Evolutionary conservation across 495 filamentous ascomycete species (phyloP).

Genomic region (Talaromyces proteolyticus): DNA sequence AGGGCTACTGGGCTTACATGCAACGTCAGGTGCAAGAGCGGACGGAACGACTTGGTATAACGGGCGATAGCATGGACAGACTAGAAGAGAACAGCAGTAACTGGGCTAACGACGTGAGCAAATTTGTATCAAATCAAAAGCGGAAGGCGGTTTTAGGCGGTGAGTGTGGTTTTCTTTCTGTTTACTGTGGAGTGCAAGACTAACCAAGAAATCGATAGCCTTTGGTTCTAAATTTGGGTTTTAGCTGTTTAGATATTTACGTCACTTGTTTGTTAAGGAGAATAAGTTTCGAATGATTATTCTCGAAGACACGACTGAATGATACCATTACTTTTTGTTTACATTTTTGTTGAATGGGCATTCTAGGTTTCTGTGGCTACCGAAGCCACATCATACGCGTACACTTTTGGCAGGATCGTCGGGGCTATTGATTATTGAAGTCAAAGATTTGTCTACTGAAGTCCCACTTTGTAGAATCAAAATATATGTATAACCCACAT

Average conservation of each 20-base stretch:
- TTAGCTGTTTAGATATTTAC: not conserved
- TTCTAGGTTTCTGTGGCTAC: too few relatives aligned
- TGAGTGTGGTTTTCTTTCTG: too few relatives aligned
- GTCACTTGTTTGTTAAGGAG: not conserved
- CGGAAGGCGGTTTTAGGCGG: slow-evolving; percentile 67
- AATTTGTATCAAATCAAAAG: slow-evolving; percentile 82
- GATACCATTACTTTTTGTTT: not conserved
- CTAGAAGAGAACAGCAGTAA: slow-evolving; percentile 71
- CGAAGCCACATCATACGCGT: too few relatives aligned
- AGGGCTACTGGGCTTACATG: slow-evolving; percentile 67
- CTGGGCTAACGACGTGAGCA: slow-evolving; percentile 82
- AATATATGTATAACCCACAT: too few relatives aligned
- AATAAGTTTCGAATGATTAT: not conserved
- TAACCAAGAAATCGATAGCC: slow-evolving; percentile 13
- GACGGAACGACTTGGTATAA: slow-evolving; percentile 76
- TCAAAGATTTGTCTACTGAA: too few relatives aligned
- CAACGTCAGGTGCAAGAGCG: slow-evolving; percentile 80
- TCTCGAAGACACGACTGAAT: not conserved
- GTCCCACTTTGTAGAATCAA: too few relatives aligned
- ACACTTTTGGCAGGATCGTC: too few relatives aligned
- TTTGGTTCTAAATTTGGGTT: slow-evolving; percentile 38
- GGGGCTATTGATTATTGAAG: too few relatives aligned
- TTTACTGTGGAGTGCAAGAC: not conserved
- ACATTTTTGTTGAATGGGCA: not conserved
- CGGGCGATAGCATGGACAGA: slow-evolving; percentile 77